Base-by-base conservation (phyloP, 1,139 yeast genomes). In the Kurtzmaniella natalensis region DNA sequence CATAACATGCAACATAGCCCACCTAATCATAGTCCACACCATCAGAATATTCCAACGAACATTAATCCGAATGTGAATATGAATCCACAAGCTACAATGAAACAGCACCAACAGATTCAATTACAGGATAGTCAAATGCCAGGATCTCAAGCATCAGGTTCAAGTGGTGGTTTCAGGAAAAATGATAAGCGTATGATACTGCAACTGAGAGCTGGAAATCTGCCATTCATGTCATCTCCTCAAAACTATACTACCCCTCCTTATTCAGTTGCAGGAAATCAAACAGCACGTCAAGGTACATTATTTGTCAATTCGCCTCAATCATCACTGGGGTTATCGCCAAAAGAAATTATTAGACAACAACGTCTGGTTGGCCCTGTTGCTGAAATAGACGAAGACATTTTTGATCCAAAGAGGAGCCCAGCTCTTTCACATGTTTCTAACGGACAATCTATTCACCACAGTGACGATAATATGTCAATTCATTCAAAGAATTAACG, bases 281-380 rank as follows among this genome's bases (percentile, higher is more conserved):
- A 14, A 23, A 23, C 14, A 8, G 16, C 11, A 23, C 11, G 8
- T 11, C 35, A 20, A 26, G 42, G 39, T 18, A 39, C 50, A n/a
- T 40, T 42, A 23, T 35, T 36, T 21, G 44, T 42, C n/a, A 48
- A 53, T 25, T 58, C 63, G 4, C 66, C 64, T 1, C 63, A 48
- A 38, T 54, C 63, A 2, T 50, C 61, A 1, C 66, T 51, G 36
- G 62, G 62, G 0, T 44, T 58, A 20, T 61, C 68, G 1, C 68
- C 68, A 1, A 55, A 53, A 24, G 65, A 59, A 18, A 42, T 45
- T 15, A 44, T 47, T 25, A 47, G 47, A 23, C 57, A 46, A 28
- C 57, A 48, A 32, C 36, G 47, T 29, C 45, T 38, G 22, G 38
- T 45, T 11, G 34, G 28, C 8, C 18, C 19, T n/a, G 22, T 4